A percentile compares a stretch with the other conserved stretches of the same genome.
Evolutionary conservation across 2,329 filamentous ascomycete species (phyloP).

Genomic region (Colletotrichum graminicola): DNA sequence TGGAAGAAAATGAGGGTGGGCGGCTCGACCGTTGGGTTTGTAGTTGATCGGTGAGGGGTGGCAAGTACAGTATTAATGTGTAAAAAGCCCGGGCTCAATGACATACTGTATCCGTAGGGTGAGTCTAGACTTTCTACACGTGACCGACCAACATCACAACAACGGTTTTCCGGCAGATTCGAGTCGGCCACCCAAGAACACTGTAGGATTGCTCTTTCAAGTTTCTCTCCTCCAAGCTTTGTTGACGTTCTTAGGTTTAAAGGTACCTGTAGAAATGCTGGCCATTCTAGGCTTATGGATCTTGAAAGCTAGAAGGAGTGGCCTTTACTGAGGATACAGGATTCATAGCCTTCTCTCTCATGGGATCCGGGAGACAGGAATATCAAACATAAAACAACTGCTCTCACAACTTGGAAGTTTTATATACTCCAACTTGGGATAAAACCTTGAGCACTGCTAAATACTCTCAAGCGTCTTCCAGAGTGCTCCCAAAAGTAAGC

Average conservation of each 20-base stretch:
- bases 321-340: no score
- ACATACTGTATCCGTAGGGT: no score
- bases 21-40: neutral
- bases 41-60: neutral
- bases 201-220: neutral
- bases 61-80: no score
- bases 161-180: neutral
- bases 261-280: neutral
- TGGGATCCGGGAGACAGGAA: no score
- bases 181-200: neutral
- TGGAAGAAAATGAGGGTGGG: neutral
- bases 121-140: no score
- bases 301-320: neutral
- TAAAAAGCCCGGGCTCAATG: no score
- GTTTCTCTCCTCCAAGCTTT: neutral
- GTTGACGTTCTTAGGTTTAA: neutral
- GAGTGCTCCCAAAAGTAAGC: no score
- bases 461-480: no score
- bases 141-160: neutral
- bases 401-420: neutral
- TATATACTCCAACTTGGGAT: neutral
- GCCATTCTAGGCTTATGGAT: rapidly evolving
- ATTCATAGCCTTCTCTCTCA: neutral
- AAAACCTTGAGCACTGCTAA: no score
- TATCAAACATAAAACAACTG: neutral